Evolutionary conservation across 1,139 yeast species (phyloP).

Genomic region (Pichia terricola): DNA sequence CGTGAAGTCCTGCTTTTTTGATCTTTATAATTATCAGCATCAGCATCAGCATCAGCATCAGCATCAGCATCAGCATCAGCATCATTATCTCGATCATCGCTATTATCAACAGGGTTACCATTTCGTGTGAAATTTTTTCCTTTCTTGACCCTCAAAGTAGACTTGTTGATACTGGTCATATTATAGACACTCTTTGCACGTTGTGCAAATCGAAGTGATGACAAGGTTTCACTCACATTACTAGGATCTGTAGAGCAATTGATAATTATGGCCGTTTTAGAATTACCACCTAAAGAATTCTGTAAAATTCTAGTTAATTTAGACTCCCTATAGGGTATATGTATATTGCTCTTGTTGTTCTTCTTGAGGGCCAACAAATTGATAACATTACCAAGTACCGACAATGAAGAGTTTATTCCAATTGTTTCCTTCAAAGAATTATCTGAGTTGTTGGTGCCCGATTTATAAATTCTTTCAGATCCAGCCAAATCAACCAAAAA

Average conservation of each 20-base stretch:
- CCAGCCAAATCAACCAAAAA: slow-evolving; percentile 86
- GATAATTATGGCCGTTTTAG: slow-evolving; percentile 69
- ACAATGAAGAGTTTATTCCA: slow-evolving; percentile 69
- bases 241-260: slow-evolving; percentile 63
- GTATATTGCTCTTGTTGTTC: slow-evolving; percentile 34
- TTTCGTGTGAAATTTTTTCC: too few relatives aligned
- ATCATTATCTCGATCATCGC: slow-evolving; percentile 23
- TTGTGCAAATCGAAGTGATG: slow-evolving; percentile 72
- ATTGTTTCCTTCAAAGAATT: slow-evolving; percentile 58
- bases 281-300: slow-evolving; percentile 82
- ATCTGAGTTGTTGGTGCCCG: slow-evolving; percentile 57
- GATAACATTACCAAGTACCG: slow-evolving; percentile 74
- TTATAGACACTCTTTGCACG: slow-evolving; percentile 46
- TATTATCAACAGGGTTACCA: too few relatives aligned
- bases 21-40: neutral
- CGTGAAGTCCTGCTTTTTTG: too few relatives aligned
- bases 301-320: slow-evolving; percentile 75
- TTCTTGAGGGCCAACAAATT: slow-evolving; percentile 46
- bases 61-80: slow-evolving; percentile 1
- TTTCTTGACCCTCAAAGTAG: slow-evolving; percentile 29
- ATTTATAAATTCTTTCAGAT: slow-evolving; percentile 74
- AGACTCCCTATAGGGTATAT: slow-evolving; percentile 76
- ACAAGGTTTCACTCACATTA: slow-evolving; percentile 62
- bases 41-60: slow-evolving; percentile 4
- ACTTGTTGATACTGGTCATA: slow-evolving; percentile 1